These are phyloP conservation scores for Hymenotorrendiella dingleyae DNA, from an alignment of 2,329 filamentous ascomycete species.

Conservation along the genomic window DNA sequence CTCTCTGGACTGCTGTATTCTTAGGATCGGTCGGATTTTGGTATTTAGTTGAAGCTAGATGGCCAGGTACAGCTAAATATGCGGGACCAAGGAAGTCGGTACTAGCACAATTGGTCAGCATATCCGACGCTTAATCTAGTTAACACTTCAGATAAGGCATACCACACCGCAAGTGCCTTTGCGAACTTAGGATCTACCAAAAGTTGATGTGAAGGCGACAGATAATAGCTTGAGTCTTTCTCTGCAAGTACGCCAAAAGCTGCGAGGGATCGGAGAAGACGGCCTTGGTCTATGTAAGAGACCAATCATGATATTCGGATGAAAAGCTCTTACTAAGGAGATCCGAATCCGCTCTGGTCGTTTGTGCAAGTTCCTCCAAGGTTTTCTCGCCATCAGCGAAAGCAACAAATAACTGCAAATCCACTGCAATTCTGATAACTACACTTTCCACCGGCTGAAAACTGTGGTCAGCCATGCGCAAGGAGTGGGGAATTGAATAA, in stretches of 20 bases:
- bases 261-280: background rate
- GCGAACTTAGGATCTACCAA: background rate
- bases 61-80: background rate
- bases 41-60: background rate
- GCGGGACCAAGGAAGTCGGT: conserved; percentile 1
- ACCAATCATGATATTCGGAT: background rate
- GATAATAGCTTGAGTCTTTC: background rate
- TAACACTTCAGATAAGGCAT: background rate
- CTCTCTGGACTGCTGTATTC: background rate
- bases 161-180: background rate
- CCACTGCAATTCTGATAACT: conserved; percentile 2
- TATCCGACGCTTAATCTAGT: too few species aligned
- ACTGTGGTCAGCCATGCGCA: background rate
- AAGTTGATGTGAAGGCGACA: background rate
- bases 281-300: background rate
- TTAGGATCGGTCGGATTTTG: background rate
- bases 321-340: background rate
- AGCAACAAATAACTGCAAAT: conserved; percentile 1
- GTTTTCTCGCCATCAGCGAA: background rate
- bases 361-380: background rate
- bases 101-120: background rate
- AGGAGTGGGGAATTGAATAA: too few species aligned
- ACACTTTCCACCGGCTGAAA: conserved; percentile 2
- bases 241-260: background rate
- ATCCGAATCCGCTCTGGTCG: background rate